Conservation (phyloP, 345 rosid species). For the Eucalyptus erythrocorys region DNA sequence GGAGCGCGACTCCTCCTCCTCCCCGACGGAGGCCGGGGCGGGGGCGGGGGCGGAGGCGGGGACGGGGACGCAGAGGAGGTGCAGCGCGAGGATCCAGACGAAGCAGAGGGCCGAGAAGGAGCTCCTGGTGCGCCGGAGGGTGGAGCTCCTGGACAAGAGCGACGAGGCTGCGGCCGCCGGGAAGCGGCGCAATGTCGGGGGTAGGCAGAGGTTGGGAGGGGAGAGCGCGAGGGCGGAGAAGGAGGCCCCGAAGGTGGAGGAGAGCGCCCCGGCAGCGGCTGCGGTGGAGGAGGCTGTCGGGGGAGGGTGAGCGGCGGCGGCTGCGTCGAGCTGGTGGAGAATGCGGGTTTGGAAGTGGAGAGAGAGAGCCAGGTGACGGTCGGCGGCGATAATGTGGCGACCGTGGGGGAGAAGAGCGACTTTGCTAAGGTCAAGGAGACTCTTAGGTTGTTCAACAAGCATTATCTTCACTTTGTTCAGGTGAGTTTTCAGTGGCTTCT, state of each 20-base stretch:
- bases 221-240: not conserved
- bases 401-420: constrained; percentile 18
- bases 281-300: not conserved
- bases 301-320: not conserved
- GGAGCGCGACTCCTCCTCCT: not conserved
- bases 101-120: constrained; percentile 31
- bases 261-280: not conserved
- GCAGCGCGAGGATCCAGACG: constrained; percentile 18
- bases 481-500: constrained; percentile 7
- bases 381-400: not conserved
- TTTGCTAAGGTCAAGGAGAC: constrained; percentile 53
- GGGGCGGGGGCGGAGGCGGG: not conserved
- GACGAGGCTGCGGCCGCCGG: not conserved
- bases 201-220: not conserved
- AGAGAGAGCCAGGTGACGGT: not conserved
- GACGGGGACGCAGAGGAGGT: constrained; percentile 17
- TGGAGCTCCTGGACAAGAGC: constrained; percentile 12
- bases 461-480: constrained; percentile 77
- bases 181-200: not conserved
- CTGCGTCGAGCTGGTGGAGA: not conserved
- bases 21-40: too few relatives aligned
- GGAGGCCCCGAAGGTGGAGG: not conserved
- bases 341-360: not conserved
- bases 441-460: constrained; percentile 67
- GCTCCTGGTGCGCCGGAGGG: constrained; percentile 27